phyloP scores from a whole-genome alignment of 2,329 filamentous ascomycete genomes.

The Colletotrichum somersetense region DNA sequence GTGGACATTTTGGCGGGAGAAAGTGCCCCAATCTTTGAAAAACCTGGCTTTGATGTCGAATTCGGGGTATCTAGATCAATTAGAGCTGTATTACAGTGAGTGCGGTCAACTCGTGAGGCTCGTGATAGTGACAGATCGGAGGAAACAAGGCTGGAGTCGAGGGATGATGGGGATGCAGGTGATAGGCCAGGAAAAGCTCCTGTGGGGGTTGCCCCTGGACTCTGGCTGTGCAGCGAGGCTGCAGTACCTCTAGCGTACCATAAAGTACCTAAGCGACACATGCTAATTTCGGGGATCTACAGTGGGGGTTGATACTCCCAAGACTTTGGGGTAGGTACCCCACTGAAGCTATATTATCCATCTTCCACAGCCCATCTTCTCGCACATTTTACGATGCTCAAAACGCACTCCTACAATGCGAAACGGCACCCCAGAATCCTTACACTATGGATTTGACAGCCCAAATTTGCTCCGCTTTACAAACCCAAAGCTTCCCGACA shows the following conservation, averaged over 20 bases:
- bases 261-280: neutral
- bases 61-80: neutral
- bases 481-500: constrained; percentile 66
- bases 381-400: neutral
- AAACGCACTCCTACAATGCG: neutral
- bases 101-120: neutral
- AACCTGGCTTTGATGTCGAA: neutral
- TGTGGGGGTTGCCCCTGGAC: constrained; percentile 35
- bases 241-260: neutral
- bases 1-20: constrained; percentile 66
- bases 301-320: constrained; percentile 24
- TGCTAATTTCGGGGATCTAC: constrained; percentile 35
- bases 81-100: neutral
- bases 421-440: neutral
- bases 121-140: constrained; percentile 20
- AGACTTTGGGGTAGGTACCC: constrained; percentile 31
- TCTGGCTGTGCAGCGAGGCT: constrained; percentile 31
- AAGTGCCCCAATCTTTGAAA: neutral
- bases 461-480: constrained; percentile 66
- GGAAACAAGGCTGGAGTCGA: constrained; percentile 19
- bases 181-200: constrained; percentile 36
- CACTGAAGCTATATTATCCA: constrained; percentile 33
- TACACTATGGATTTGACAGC: constrained; percentile 50
- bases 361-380: neutral
- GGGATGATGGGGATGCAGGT: constrained; percentile 28